Percentiles rank a stretch among this genome's conserved stretches.
Conservation (phyloP, 768 basidiomycete genomes). For the Grammothele lineata region DNA sequence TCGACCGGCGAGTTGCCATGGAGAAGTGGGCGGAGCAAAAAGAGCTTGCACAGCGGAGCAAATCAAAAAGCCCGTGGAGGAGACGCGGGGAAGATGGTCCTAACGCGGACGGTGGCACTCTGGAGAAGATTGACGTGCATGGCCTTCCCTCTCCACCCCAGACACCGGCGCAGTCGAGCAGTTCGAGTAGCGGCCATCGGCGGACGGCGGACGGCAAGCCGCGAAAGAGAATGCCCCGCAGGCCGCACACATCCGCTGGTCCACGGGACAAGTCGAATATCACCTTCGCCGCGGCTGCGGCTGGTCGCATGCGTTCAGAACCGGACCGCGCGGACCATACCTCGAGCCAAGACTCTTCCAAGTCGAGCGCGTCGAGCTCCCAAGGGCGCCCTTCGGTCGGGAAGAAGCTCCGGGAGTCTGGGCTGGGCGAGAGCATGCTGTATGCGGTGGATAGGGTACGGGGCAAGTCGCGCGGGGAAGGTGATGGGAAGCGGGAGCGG, state of each 20-base stretch:
- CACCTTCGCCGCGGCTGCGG: conserved; percentile 14
- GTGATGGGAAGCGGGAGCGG: conserved; percentile 9
- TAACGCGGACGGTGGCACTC: conserved; percentile 3
- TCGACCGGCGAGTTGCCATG: conserved; percentile 61
- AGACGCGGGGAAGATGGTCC: conserved; percentile 7
- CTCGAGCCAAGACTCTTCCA: conserved; percentile 9
- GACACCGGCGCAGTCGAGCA: conserved; percentile 11
- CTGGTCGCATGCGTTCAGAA: conserved; percentile 9
- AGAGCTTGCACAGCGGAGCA: conserved; percentile 15
- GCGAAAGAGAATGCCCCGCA: conserved; percentile 33
- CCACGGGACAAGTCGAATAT: conserved; percentile 50
- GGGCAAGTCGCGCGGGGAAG: conserved; percentile 13
- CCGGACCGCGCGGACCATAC: conserved; percentile 11
- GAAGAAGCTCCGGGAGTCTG: conserved; percentile 7
- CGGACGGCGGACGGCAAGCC: conserved; percentile 11
- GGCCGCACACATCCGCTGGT: conserved; percentile 76
- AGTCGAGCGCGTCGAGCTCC: conserved; percentile 11
- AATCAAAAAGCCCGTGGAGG: conserved; percentile 20
- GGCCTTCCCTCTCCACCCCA: conserved; percentile 14
- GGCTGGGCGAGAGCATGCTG: conserved; percentile 13
- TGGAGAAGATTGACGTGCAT: not conserved
- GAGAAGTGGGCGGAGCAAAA: conserved; percentile 50
- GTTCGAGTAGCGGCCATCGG: not conserved
- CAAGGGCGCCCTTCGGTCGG: conserved; percentile 7
- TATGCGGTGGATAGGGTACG: conserved; percentile 12